Percentiles rank a stretch among this genome's conserved stretches.
phyloP scores from a whole-genome alignment of 257 asterid species.

The Agastache rugosa region DNA sequence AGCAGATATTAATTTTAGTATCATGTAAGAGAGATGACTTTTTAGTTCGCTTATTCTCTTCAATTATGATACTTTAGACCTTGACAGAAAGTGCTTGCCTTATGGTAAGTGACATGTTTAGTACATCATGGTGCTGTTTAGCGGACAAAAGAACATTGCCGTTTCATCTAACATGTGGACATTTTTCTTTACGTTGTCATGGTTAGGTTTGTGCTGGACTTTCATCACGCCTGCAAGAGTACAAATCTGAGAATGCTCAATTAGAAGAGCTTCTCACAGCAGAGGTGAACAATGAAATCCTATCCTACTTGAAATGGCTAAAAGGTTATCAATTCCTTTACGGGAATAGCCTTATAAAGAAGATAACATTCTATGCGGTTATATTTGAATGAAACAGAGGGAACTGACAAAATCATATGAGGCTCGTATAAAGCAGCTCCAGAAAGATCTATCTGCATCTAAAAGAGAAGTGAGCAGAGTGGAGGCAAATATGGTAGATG shows the following conservation, averaged over 20 bases:
- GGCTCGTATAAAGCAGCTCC: constrained; percentile 82
- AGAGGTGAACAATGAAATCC: constrained; percentile 64
- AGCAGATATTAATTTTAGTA: neutral
- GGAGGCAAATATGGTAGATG: constrained; percentile 86
- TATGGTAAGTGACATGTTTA: constrained; percentile 18
- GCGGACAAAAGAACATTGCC: constrained; percentile 20
- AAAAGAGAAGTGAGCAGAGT: constrained; percentile 81
- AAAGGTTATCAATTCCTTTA: constrained; percentile 16
- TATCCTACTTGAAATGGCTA: constrained; percentile 32
- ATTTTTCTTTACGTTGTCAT: constrained; percentile 31
- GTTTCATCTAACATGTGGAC: constrained; percentile 16
- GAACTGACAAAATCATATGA: constrained; percentile 90
- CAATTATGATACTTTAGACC: neutral
- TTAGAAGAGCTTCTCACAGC: constrained; percentile 92
- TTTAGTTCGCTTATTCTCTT: neutral
- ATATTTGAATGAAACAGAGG: constrained; percentile 63
- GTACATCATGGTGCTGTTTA: constrained; percentile 26
- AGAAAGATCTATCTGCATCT: constrained; percentile 72
- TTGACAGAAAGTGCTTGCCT: constrained; percentile 7
- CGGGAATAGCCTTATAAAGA: constrained; percentile 24
- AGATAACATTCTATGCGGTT: constrained; percentile 35
- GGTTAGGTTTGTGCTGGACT: constrained; percentile 98
- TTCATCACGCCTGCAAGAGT: constrained; percentile 97
- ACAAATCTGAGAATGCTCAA: constrained; percentile 98
- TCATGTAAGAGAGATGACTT: neutral